Percentiles rank a stretch among this genome's conserved stretches.
Conservation (phyloP, 2,329 filamentous ascomycete genomes). For the Zymoseptoria ardabiliae region DNA sequence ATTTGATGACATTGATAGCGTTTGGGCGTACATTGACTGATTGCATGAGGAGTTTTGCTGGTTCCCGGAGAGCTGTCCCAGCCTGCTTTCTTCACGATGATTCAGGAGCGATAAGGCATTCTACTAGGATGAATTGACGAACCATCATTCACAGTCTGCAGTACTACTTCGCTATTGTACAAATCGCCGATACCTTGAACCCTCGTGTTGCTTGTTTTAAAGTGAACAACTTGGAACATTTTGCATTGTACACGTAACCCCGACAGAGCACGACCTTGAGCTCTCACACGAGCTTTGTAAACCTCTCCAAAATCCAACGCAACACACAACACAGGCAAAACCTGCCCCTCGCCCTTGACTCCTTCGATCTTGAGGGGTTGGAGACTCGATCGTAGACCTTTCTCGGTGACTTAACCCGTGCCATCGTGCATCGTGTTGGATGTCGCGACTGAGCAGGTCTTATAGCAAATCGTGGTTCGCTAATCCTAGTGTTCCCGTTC, state of each 20-base stretch:
- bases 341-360: no score
- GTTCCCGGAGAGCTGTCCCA: neutral
- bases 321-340: no score
- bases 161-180: neutral
- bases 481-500: no score
- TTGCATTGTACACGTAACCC: neutral
- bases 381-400: no score
- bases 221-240: neutral
- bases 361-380: no score
- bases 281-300: no score
- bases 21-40: conserved; percentile 11
- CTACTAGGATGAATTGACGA: neutral
- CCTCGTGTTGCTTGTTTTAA: neutral
- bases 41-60: neutral
- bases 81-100: neutral
- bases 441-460: no score
- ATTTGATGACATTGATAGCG: conserved; percentile 15
- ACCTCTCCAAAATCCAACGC: no score
- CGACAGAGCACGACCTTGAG: neutral
- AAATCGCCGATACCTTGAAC: neutral
- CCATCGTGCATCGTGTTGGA: no score
- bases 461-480: no score
- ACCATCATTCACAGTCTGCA: neutral
- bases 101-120: neutral
- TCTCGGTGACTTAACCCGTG: no score